These are phyloP conservation scores for Solanum phureja DNA, from an alignment of 257 asterid species.

Conservation along the genomic window DNA sequence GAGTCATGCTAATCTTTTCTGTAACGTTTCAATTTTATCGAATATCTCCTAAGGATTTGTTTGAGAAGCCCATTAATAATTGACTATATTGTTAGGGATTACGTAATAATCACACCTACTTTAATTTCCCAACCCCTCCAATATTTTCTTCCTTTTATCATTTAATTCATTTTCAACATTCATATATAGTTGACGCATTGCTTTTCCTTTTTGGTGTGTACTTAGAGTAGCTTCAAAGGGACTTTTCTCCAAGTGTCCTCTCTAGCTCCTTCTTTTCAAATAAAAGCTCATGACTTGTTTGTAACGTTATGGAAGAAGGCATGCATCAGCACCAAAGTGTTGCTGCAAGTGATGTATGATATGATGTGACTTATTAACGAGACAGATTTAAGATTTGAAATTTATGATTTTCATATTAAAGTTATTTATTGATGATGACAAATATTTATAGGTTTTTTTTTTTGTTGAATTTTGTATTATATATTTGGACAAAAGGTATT, in stretches of 20 bases:
- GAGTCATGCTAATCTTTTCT: too few species aligned
- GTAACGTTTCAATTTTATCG: not conserved
- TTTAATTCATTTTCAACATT: not conserved
- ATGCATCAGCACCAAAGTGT: not conserved
- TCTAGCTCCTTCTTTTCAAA: not conserved
- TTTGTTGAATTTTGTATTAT: not conserved
- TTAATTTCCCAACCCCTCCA: not conserved
- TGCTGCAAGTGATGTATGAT: not conserved
- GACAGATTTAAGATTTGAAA: not conserved
- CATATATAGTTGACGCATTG: not conserved
- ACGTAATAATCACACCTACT: not conserved
- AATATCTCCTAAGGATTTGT: not conserved
- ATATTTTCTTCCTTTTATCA: not conserved
- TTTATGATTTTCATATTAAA: not conserved
- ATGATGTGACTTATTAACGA: not conserved
- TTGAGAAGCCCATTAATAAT: not conserved
- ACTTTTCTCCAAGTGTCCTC: not conserved
- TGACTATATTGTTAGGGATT: not conserved
- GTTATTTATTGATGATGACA: not conserved
- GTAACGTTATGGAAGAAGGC: not conserved
- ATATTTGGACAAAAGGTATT: not conserved
- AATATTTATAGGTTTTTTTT: not conserved
- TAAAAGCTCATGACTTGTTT: not conserved
- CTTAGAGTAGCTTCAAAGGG: slow-evolving; percentile 8
- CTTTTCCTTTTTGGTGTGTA: not conserved